Evolutionary conservation across 2,329 filamentous ascomycete genomes (phyloP), one percentile per base, ranked within the genome.

Genomic region (Trichophyton equinum): DNA sequence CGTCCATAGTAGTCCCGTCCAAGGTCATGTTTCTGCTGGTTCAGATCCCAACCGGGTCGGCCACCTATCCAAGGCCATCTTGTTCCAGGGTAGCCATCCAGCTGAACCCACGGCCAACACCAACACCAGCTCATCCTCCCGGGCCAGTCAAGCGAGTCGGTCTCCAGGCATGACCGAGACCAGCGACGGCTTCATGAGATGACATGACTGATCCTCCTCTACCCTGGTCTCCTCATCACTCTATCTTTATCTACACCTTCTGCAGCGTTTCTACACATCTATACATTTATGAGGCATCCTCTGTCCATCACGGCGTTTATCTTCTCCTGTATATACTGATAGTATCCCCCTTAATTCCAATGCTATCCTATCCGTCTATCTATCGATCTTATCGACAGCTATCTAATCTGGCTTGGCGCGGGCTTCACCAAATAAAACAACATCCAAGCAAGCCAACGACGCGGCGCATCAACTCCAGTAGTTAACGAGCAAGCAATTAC

Each of bases 121-220:
- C 13, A 38, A 15, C 11, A 44, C n/a, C 15, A 78, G 81, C 9
- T 72, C 77, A 67, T 77, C 79, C 66, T 76, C 80, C 80, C 67
- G 82, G 80, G 66, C 64, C 73, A 61, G 53, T 73, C 33, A 81
- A 86, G 78, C 64, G 89, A 38, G 79, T 95, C 13, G 90, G 90
- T 7, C 81, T 95, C 66, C 91, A 96, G 74, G 91, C 0, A 96
- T 97, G 91, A 87, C 84, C 18, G 92, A 96, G 74, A 92, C 92
- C n/a, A 90, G 90, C 71, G 92, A 96, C 72, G 89, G 91, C 1
- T 80, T 96, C 65, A 96, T 96, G 87, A 92, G 68, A 94, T 97
- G 88, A 96, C 89, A 73, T 69, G 91, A 96, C 73, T 96, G 77
- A 75, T 27, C n/a, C 22, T 18, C 18, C 18, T 2, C 30, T n/a